Evolutionary conservation across 2,329 filamentous ascomycete species (phyloP).

Genomic region (Byssochlamys sp.): DNA sequence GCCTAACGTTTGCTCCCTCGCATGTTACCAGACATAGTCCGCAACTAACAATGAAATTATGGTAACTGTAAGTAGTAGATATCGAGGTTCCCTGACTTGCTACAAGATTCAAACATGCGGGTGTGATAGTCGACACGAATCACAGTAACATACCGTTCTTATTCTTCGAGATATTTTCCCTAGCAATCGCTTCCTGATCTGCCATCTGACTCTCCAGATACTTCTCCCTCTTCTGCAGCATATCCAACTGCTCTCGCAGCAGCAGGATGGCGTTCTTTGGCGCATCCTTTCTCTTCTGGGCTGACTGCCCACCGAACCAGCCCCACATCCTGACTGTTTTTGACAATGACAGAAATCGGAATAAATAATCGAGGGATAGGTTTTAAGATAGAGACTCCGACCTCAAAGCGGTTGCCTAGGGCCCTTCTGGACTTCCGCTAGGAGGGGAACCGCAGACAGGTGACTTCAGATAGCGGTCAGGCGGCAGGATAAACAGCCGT

Average conservation of each 20-base stretch:
- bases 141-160: slow-evolving; percentile 63
- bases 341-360: slow-evolving; percentile 1
- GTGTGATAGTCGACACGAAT: not conserved
- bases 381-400: not conserved
- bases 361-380: slow-evolving; percentile 6
- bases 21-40: not conserved
- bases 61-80: not conserved
- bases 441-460: not conserved
- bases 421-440: not conserved
- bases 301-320: slow-evolving; percentile 80
- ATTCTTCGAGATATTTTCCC: slow-evolving; percentile 80
- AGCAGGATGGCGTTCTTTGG: slow-evolving; percentile 93
- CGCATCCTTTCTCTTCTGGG: slow-evolving; percentile 80
- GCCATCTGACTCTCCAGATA: slow-evolving; percentile 86
- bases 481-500: not conserved
- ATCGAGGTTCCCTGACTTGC: not conserved
- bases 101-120: not conserved
- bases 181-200: slow-evolving; percentile 77
- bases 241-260: slow-evolving; percentile 80
- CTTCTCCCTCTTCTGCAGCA: slow-evolving; percentile 92
- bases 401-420: not conserved
- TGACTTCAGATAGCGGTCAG: not conserved
- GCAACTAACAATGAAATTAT: not conserved
- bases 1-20: not conserved
- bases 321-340: slow-evolving; percentile 52